Conservation (phyloP, 2,329 filamentous ascomycete species). For the Parascedosporium putredinis region DNA sequence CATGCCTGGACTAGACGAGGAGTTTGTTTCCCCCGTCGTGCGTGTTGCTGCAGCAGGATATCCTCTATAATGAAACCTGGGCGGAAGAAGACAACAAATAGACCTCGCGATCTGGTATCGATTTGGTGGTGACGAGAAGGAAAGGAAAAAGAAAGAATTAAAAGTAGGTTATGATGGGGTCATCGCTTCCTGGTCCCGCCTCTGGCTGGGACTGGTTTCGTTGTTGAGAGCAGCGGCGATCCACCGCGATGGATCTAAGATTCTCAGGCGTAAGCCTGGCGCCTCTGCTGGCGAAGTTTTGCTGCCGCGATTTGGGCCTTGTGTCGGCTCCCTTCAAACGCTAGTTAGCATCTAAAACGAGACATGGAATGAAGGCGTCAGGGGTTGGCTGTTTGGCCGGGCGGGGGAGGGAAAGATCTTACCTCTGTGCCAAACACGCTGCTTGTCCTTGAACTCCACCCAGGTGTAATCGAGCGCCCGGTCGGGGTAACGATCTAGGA, state of each 20-base stretch:
- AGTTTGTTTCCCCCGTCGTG: background rate
- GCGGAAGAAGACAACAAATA: background rate
- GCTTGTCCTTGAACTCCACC: constrained; percentile 29
- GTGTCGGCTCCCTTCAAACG: constrained; percentile 5
- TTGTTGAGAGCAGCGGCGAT: background rate
- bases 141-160: too few relatives aligned
- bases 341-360: background rate
- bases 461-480: constrained; percentile 34
- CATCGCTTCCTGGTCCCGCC: too few relatives aligned
- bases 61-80: background rate
- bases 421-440: constrained; percentile 28
- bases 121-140: too few relatives aligned
- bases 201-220: too few relatives aligned
- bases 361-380: background rate
- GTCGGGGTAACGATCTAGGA: constrained; percentile 33
- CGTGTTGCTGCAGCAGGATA: background rate
- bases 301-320: constrained; percentile 7
- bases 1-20: too few relatives aligned
- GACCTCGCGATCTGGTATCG: too few relatives aligned
- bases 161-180: too few relatives aligned
- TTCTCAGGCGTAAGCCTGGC: constrained; percentile 9
- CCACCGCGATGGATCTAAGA: background rate
- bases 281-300: constrained; percentile 2
- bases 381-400: too few relatives aligned
- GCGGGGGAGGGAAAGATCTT: constrained; percentile 13